These are phyloP conservation scores for Tolypocladium cylindrosporum DNA, from an alignment of 2,329 filamentous ascomycete species.

Conservation along the genomic window DNA sequence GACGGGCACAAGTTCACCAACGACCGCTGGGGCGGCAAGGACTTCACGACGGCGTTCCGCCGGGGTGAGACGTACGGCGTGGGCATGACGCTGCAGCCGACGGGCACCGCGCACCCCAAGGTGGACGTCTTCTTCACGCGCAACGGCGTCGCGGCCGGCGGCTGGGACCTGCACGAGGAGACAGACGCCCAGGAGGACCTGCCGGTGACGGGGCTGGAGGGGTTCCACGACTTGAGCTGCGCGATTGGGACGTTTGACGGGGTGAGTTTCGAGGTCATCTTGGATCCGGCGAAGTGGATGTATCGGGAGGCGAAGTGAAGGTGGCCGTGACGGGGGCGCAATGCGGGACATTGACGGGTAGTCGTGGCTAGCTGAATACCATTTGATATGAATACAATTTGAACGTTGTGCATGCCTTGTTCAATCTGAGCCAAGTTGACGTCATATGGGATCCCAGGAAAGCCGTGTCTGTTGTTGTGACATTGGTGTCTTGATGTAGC, in stretches of 20 bases:
- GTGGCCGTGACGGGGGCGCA: background rate
- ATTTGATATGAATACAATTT: background rate
- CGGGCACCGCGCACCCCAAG: conserved; percentile 15
- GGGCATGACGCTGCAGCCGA: conserved; percentile 52
- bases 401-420: background rate
- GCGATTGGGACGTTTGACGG: conserved; percentile 61
- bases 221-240: conserved; percentile 59
- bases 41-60: conserved; percentile 56
- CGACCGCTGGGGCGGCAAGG: conserved; percentile 61
- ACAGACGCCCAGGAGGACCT: conserved; percentile 52
- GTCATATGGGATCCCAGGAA: too few species aligned
- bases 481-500: background rate
- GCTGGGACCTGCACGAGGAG: conserved; percentile 70
- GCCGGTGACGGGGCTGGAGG: conserved; percentile 58
- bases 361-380: background rate
- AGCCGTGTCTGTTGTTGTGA: background rate
- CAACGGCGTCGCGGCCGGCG: conserved; percentile 47
- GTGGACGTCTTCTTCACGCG: conserved; percentile 54
- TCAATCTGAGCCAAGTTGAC: too few species aligned
- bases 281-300: conserved; percentile 49
- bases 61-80: conserved; percentile 59
- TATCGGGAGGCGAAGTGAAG: conserved; percentile 21
- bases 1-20: conserved; percentile 70
- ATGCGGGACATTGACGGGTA: background rate
- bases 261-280: conserved; percentile 58